Base-by-base conservation (phyloP, 2,329 filamentous ascomycete species). In the Pseudomassariella vexata region DNA sequence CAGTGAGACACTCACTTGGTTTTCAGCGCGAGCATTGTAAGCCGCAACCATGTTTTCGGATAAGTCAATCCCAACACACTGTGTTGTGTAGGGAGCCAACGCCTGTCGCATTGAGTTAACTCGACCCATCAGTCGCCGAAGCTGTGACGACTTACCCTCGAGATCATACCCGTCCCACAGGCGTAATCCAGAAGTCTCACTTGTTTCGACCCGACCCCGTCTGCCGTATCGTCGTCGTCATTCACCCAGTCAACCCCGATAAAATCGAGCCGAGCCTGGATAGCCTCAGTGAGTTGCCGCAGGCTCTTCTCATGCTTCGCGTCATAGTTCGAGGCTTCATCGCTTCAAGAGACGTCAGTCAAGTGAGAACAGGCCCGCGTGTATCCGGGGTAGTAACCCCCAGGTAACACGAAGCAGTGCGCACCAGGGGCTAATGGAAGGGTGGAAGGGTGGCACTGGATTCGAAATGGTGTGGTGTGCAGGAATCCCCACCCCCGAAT, bases 141-240 rank as follows among this genome's bases (percentile, higher is more conserved):
- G 12, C 21, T 36, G 34, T 14, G 10, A 9, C 14, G 14, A 58
- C 67, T 44, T 50, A 82, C 79, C 53, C 71, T 67, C 9, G 80
- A 81, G 40, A 85, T 64, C 34, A 75, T 56, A 3, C 82, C 82
- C 5, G 80, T 79, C 7, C 84, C 84, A 49, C 83, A 88, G 11
- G 84, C 84, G 55, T 88, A 89, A 52, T 89, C 84, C 2, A 88
- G 63, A 14, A 86, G 57, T 27, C 70, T 68, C 24, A 76, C 63
- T 35, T 46, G 49, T 47, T 45, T 60, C 28, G 45, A 11, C 9
- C 23, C 42, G n/a, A 53, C 47, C 9, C 38, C 42, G 8, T 51
- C 48, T 9, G 47, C 44, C 5, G 52, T 60, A 3, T 57, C 49
- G 7, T 59, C 52, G 7, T 56, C 56, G 5, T 63, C 65, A 12